Conservation (phyloP, 805 yeast genomes). For the Vanderwaltozyma polyspora region DNA sequence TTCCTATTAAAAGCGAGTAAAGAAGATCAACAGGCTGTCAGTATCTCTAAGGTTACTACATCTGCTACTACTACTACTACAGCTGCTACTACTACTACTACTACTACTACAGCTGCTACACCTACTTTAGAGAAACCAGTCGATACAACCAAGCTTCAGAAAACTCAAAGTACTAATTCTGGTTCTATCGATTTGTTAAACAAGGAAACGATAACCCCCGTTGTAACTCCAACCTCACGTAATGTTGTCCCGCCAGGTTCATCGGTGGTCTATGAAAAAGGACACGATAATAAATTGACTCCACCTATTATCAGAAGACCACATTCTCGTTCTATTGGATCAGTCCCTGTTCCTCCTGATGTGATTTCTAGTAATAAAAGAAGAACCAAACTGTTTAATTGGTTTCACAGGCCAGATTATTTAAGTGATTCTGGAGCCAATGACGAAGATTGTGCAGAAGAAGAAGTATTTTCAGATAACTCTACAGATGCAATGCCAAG, state of each 20-base stretch:
- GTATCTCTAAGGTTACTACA: background rate
- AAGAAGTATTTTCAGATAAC: constrained; percentile 6
- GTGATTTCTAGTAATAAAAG: constrained; percentile 21
- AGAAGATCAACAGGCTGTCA: constrained; percentile 10
- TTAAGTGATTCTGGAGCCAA: constrained; percentile 24
- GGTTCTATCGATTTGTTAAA: background rate
- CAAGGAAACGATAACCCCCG: background rate
- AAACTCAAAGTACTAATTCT: background rate
- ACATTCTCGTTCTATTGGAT: constrained; percentile 25
- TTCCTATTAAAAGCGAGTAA: constrained; percentile 30
- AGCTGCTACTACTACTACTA: background rate
- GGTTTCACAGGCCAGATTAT: constrained; percentile 22
- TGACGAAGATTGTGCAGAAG: constrained; percentile 22
- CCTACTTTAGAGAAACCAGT: background rate
- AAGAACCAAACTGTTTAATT: constrained; percentile 19
- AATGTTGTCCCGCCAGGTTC: background rate
- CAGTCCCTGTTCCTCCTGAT: constrained; percentile 24
- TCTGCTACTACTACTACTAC: background rate
- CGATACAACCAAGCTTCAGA: background rate
- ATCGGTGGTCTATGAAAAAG: background rate
- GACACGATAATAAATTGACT: constrained; percentile 1
- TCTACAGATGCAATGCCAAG: background rate
- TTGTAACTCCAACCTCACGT: background rate
- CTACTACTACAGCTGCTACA: background rate
- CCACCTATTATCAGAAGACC: constrained; percentile 18